Percentiles rank a stretch among this genome's conserved stretches.
phyloP scores from a whole-genome alignment of 2,329 filamentous ascomycete genomes.

The Aspergillus pseudotamarii region DNA sequence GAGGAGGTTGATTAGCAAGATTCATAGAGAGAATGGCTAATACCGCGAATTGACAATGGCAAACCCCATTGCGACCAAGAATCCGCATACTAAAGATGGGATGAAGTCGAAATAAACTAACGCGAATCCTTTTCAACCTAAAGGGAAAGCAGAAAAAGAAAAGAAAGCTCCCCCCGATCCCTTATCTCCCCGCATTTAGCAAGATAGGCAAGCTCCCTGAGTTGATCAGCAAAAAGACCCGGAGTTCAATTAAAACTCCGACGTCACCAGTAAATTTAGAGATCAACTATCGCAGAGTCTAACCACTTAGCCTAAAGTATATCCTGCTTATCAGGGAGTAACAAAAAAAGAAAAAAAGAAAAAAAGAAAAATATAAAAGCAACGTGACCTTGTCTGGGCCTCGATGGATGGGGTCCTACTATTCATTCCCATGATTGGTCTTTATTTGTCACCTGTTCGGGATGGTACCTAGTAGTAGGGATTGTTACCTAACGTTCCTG shows the following conservation, averaged over 20 bases:
- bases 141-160: neutral
- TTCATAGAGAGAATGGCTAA: neutral
- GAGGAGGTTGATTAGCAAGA: neutral
- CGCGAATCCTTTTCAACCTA: neutral
- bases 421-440: neutral
- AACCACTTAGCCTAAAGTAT: neutral
- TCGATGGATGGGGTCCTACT: neutral
- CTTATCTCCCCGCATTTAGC: neutral
- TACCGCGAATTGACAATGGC: neutral
- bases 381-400: neutral
- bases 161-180: neutral
- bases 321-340: neutral
- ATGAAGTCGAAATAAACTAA: slow-evolving; percentile 1
- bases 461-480: no score
- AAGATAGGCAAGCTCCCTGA: neutral
- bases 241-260: neutral
- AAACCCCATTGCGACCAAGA: neutral
- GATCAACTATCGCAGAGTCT: neutral
- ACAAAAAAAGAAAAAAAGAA: no score
- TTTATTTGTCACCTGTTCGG: neutral
- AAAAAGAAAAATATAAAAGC: neutral
- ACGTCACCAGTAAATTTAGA: neutral
- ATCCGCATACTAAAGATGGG: neutral
- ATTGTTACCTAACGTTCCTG: neutral
- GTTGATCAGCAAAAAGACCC: neutral